Evolutionary conservation across 2,329 filamentous ascomycete genomes (phyloP).

Genomic region (Diaporthe capsici): DNA sequence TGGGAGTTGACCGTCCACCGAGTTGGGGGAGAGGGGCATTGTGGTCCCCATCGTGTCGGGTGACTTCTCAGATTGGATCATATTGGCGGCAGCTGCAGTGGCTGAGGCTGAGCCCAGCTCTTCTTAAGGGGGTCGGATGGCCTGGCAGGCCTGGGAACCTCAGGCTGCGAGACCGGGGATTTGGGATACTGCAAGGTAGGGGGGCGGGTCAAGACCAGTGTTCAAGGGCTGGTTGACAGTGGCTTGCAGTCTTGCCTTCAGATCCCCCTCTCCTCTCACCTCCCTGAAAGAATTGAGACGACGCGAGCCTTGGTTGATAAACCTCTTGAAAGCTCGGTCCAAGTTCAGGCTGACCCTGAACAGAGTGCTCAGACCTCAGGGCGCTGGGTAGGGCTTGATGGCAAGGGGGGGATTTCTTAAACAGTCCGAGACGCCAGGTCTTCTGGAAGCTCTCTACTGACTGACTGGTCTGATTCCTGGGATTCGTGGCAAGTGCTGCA

Average conservation of each 20-base stretch:
- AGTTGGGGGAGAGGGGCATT: conserved; percentile 62
- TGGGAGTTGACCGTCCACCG: conserved; percentile 55
- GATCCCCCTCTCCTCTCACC: conserved; percentile 28
- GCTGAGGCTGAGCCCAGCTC: conserved; percentile 26
- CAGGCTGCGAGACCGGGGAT: conserved; percentile 22
- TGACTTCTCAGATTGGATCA: conserved; percentile 36
- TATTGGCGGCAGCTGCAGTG: conserved; percentile 39
- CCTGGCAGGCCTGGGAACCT: conserved; percentile 12
- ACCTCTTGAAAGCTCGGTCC: conserved; percentile 19
- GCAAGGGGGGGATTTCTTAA: conserved; percentile 40
- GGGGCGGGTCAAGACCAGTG: conserved; percentile 21
- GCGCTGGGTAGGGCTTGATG: conserved; percentile 27
- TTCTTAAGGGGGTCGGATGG: conserved; percentile 24
- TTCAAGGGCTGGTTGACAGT: conserved; percentile 13
- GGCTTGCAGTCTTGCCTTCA: conserved; percentile 12
- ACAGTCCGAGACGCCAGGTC: conserved; percentile 40
- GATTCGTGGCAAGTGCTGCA: conserved; percentile 41
- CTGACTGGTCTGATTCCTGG: conserved; percentile 36
- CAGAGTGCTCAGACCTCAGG: conserved; percentile 32
- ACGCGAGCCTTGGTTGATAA: conserved; percentile 38
- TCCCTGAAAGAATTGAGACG: conserved; percentile 34
- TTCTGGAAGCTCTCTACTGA: conserved; percentile 41
- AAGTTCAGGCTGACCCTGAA: conserved; percentile 28
- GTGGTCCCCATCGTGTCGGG: conserved; percentile 54
- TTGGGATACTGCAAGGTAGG: conserved; percentile 22